Conservation (phyloP, 257 asterid genomes). For the Striga asiatica region DNA sequence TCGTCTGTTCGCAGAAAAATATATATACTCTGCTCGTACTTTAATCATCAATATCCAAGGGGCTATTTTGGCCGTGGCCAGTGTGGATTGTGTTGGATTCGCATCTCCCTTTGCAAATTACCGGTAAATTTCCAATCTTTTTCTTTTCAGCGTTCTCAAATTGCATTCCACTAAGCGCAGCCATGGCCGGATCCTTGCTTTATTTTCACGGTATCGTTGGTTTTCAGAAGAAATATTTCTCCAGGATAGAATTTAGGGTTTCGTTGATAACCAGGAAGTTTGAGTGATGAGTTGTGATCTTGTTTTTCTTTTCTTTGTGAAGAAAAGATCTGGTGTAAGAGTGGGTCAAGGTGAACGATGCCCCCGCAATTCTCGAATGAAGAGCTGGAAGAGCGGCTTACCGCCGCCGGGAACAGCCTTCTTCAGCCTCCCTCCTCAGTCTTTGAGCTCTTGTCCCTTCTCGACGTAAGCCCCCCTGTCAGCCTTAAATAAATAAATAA, state of each 20-base stretch:
- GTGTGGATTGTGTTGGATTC: too few species aligned
- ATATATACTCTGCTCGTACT: too few species aligned
- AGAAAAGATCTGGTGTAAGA: slow-evolving; percentile 17
- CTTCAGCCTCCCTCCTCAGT: slow-evolving; percentile 44
- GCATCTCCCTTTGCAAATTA: too few species aligned
- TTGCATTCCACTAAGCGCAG: too few species aligned
- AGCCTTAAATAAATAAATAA: not conserved
- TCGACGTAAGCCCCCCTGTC: slow-evolving; percentile 49
- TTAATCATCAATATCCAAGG: too few species aligned
- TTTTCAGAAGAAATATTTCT: too few species aligned
- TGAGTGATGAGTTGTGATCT: not conserved
- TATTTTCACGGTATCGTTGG: too few species aligned
- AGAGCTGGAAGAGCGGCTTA: slow-evolving; percentile 48
- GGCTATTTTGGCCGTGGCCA: too few species aligned
- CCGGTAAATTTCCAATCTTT: too few species aligned
- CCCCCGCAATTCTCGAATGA: slow-evolving; percentile 15
- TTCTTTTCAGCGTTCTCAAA: too few species aligned
- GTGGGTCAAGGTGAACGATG: slow-evolving; percentile 15
- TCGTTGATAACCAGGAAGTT: not conserved
- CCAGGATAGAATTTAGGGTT: slow-evolving; percentile 27
- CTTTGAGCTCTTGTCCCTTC: slow-evolving; percentile 60
- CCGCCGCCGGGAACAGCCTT: slow-evolving; percentile 61
- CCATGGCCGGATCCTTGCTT: too few species aligned
- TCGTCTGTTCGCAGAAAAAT: too few species aligned
- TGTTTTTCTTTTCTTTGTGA: not conserved